phyloP scores from a whole-genome alignment of 2,329 filamentous ascomycete species.

The Penicillium paneum region DNA sequence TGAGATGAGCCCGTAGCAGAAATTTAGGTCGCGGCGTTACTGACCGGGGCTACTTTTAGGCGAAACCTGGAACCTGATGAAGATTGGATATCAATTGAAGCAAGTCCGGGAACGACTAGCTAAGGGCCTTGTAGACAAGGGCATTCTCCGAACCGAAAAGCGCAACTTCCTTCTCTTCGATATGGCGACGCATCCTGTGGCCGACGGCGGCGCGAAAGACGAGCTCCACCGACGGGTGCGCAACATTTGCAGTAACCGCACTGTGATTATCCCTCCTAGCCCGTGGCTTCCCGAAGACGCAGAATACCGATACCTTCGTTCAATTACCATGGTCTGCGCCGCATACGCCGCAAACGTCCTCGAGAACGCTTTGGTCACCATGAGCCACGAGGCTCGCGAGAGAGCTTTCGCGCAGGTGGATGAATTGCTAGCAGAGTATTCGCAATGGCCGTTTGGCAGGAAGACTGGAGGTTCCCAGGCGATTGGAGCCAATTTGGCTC shows the following conservation, averaged over 20 bases:
- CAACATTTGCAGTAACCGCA: slow-evolving; percentile 88
- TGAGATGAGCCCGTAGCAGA: slow-evolving; percentile 46
- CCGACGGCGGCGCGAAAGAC: slow-evolving; percentile 93
- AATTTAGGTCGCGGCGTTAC: neutral
- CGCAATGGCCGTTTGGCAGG: slow-evolving; percentile 92
- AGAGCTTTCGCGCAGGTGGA: slow-evolving; percentile 95
- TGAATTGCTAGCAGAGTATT: slow-evolving; percentile 91
- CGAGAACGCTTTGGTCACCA: slow-evolving; percentile 91
- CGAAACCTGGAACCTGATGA: slow-evolving; percentile 99
- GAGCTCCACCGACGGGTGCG: slow-evolving; percentile 91
- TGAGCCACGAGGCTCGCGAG: slow-evolving; percentile 91
- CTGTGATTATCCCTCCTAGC: slow-evolving; percentile 79
- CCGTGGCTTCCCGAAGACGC: slow-evolving; percentile 91
- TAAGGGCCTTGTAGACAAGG: slow-evolving; percentile 97
- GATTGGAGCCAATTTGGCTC: slow-evolving; percentile 87
- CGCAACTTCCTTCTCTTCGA: slow-evolving; percentile 99
- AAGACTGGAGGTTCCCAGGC: slow-evolving; percentile 72
- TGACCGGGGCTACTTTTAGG: slow-evolving; percentile 52
- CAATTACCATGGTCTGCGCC: slow-evolving; percentile 93
- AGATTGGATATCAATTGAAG: slow-evolving; percentile 99
- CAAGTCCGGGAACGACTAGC: slow-evolving; percentile 96
- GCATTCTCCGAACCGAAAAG: slow-evolving; percentile 96
- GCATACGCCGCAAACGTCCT: slow-evolving; percentile 97
- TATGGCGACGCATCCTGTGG: slow-evolving; percentile 98
- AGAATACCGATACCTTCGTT: slow-evolving; percentile 89